Conservation (phyloP, 2,329 filamentous ascomycete genomes). For the Trichoderma sp. region DNA sequence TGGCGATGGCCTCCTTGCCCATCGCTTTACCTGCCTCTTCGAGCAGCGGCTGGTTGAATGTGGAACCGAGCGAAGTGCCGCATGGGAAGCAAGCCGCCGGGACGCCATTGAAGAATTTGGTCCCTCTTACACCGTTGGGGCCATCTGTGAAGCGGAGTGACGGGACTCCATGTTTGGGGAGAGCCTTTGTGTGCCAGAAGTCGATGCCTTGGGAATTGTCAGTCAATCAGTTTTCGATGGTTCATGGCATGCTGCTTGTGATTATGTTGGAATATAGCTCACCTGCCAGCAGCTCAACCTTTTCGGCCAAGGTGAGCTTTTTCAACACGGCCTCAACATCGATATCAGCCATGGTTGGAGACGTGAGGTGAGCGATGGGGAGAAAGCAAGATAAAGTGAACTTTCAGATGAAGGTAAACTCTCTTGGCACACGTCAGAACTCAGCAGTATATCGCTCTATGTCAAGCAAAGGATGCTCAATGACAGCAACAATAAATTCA, state of each 20-base stretch:
- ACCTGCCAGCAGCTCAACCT: constrained; percentile 53
- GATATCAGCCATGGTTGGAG: constrained; percentile 45
- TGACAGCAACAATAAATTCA: neutral
- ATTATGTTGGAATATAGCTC: neutral
- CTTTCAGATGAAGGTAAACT: neutral
- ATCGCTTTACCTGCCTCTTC: constrained; percentile 50
- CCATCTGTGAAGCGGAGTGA: constrained; percentile 65
- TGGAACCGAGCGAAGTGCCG: constrained; percentile 55
- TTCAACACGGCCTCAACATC: constrained; percentile 53
- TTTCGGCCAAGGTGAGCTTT: constrained; percentile 51
- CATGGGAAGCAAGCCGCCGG: constrained; percentile 60
- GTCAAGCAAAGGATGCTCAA: neutral
- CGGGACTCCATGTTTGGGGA: constrained; percentile 59
- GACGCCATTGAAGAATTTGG: constrained; percentile 63
- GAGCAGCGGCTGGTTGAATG: constrained; percentile 54
- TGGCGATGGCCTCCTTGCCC: constrained; percentile 52
- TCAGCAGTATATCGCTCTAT: neutral
- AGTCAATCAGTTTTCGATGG: neutral
- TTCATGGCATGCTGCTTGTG: no score
- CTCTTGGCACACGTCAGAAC: neutral
- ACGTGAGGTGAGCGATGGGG: neutral
- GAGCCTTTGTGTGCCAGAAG: constrained; percentile 65
- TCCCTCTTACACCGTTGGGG: constrained; percentile 66
- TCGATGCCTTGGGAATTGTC: constrained; percentile 48
- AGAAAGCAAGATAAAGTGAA: no score